Conservation (phyloP, 345 rosid genomes). For the Excoecaria agallocha region DNA sequence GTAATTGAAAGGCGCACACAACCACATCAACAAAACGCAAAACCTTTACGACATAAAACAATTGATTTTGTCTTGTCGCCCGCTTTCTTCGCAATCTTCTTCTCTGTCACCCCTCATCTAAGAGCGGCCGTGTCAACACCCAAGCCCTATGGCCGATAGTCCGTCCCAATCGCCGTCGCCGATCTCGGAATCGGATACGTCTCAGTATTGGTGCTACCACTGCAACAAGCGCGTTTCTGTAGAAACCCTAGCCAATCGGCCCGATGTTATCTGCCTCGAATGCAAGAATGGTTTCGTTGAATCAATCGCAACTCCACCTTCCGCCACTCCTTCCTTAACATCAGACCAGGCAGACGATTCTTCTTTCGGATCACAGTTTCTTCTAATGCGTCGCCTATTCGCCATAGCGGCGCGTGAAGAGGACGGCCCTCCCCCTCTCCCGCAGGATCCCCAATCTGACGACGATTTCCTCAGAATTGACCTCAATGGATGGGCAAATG, state of each 20-base stretch:
- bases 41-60: background rate
- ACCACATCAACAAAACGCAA: background rate
- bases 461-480: constrained; percentile 54
- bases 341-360: constrained; percentile 53
- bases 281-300: constrained; percentile 78
- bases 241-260: constrained; percentile 43
- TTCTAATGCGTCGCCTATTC: constrained; percentile 58
- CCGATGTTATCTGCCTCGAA: constrained; percentile 55
- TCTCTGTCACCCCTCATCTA: background rate
- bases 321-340: constrained; percentile 36
- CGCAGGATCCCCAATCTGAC: constrained; percentile 40
- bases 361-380: constrained; percentile 55
- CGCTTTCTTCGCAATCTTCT: constrained; percentile 7
- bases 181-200: constrained; percentile 3
- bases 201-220: constrained; percentile 68
- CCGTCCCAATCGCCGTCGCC: constrained; percentile 31
- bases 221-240: constrained; percentile 65
- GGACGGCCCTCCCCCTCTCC: constrained; percentile 44
- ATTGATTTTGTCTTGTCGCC: background rate
- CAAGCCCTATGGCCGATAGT: constrained; percentile 43
- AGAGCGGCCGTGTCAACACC: constrained; percentile 8
- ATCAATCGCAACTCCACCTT: constrained; percentile 30
- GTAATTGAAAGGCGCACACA: background rate
- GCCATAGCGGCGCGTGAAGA: constrained; percentile 46
- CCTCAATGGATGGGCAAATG: constrained; percentile 55